Conservation (phyloP, 73 alveolate species). For the Paraurostyla sp. region DNA sequence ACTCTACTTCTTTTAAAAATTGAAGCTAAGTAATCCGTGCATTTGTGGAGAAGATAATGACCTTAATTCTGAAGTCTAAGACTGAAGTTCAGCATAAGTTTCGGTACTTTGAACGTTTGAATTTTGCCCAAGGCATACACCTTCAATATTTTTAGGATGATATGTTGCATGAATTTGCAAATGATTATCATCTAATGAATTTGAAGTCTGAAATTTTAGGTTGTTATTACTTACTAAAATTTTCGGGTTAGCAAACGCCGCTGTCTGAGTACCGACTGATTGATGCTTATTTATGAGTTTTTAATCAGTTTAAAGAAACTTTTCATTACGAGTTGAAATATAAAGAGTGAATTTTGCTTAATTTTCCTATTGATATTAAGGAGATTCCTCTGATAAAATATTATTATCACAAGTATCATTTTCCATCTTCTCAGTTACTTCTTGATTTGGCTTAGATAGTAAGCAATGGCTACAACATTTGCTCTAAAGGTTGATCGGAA, state of each 20-base stretch:
- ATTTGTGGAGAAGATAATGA: no score
- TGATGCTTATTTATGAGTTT: background rate
- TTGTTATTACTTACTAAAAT: background rate
- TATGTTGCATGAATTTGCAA: background rate
- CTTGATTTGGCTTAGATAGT: background rate
- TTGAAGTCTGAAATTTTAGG: background rate
- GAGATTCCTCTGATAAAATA: background rate
- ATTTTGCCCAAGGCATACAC: background rate
- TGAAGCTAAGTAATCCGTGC: background rate
- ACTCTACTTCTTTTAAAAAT: background rate
- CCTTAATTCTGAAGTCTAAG: no score
- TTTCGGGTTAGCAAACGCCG: background rate
- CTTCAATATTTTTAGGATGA: background rate
- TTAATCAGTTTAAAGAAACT: background rate
- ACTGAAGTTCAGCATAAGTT: no score
- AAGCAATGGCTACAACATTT: background rate
- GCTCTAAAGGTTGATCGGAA: background rate
- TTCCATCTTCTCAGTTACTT: background rate
- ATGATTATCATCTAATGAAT: background rate
- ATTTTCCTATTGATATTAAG: background rate
- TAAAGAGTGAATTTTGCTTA: background rate
- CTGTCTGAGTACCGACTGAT: conserved; percentile 12
- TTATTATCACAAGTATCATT: no score
- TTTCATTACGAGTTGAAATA: background rate
- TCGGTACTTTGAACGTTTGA: background rate